Base-by-base conservation (phyloP, 345 rosid species). In the Laguncularia racemosa region DNA sequence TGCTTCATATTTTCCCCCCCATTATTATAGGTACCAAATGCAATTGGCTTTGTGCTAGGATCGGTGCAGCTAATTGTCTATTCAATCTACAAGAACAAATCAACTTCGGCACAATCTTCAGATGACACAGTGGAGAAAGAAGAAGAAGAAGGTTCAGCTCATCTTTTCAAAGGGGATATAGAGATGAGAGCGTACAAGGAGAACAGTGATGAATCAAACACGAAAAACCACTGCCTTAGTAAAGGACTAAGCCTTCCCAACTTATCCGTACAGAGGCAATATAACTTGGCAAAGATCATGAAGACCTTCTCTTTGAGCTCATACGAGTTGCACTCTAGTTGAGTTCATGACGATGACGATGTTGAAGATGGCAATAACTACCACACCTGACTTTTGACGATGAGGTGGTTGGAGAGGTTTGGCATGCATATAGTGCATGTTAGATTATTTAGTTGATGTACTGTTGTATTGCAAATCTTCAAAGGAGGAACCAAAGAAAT, bases 61-160 rank as follows among this genome's bases (percentile, higher is more conserved):
- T 62, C 73, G 16, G 73, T 72, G 2, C 91, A 84, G 52, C 55
- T 84, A 65, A 79, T 79, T 16, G 54, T 84, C 15, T 81, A 81
- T 26, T 16, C 51, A 15, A 64, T 64, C 1, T 79, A 79, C 72
- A 81, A 64, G 62, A 70, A 62, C 60, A 71, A 73, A 61, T 46
- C 80, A 3, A 14, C 0, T 7, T 44, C 75, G 21, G 2, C 56
- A 20, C 64, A 58, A 52, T 23, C 70, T 23, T 28, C n/a, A 11
- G 67, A 59, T 16, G 68, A 23, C 16, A 51, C 46, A 44, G 12
- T 16, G 11, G 33, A 67, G 46, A 65, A 62, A 54, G 51, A 21
- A 26, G 28, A 55, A 57, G 76, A 66, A 56, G 78, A 63, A 56
- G 65, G n/a, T n/a, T n/a, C n/a, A n/a, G n/a, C n/a, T n/a, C n/a